Evolutionary conservation across 2,329 filamentous ascomycete genomes (phyloP), one percentile per base, ranked within the genome.

Genomic region (Nemania bipapillata): DNA sequence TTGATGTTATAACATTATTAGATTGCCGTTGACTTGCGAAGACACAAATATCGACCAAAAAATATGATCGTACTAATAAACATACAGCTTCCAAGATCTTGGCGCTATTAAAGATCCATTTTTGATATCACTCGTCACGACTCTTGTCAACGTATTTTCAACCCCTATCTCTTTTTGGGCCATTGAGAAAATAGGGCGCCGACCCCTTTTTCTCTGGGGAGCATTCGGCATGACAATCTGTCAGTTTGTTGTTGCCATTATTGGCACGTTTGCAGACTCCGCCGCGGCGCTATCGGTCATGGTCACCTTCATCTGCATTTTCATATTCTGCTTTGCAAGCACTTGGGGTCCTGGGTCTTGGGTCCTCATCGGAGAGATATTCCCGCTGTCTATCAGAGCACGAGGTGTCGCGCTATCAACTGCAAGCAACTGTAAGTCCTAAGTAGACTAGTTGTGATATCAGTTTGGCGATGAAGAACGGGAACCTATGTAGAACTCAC

Each of bases 281-380:
- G 76, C 82, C 0, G 72, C 83, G 2, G 90, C 89, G 37, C 86
- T 87, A 75, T 85, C 87, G 74, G 88, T 91, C 57, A 90, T 94
- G 86, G 93, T 97, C 73, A 89, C 92, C 69, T 96, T 96, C 84
- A 96, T 96, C 78, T 91, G 90, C 83, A 90, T 97, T 84, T 96
- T 94, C 86, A 94, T 97, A 85, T 94, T 93, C 87, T 95, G 91
- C 86, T 97, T 97, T 80, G 93, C 93, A 68, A 90, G 87, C 66
- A 97, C 93, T 72, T 97, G 93, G 93, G 93, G 93, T n/a, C 76
- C 76, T 6, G 91, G 89, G 57, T 87, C 91, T 61, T 94, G 91
- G 91, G 88, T 91, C 62, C 87, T 96, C 74, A 94, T 96, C 76
- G 93, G 93, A 79, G 93, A 97, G 84, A 91, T 96, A 81, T 97